Percentiles rank a stretch among this genome's conserved stretches.
Conservation (phyloP, 2,329 filamentous ascomycete species). For the Talaromyces amestolkiae region DNA sequence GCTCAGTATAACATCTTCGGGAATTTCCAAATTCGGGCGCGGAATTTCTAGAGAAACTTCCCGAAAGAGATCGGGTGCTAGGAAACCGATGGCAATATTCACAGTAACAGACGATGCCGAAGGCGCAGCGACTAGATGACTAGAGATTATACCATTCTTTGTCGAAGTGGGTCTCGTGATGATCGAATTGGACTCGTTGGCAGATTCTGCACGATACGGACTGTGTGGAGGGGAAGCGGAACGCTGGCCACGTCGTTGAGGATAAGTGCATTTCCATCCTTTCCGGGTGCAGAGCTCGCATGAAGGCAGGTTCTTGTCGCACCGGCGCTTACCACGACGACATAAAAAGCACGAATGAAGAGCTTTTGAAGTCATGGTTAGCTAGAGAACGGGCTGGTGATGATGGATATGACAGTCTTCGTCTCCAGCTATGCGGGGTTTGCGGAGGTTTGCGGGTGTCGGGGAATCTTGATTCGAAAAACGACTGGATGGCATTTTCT, state of each 20-base stretch:
- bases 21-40: constrained; percentile 4
- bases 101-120: constrained; percentile 1
- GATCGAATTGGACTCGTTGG: neutral
- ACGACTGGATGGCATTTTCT: neutral
- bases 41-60: constrained; percentile 3
- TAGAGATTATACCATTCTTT: neutral
- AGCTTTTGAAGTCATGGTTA: constrained; percentile 7
- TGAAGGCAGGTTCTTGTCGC: constrained; percentile 10
- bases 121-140: neutral
- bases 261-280: constrained; percentile 11
- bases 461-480: neutral
- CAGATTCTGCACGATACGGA: neutral
- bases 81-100: constrained; percentile 8
- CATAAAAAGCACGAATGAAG: constrained; percentile 7
- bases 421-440: neutral
- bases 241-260: constrained; percentile 12
- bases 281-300: constrained; percentile 14
- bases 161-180: neutral
- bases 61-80: constrained; percentile 11
- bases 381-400: neutral
- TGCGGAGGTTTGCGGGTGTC: neutral
- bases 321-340: constrained; percentile 15
- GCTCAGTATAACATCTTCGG: neutral
- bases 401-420: neutral
- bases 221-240: neutral